phyloP scores from a whole-genome alignment of 768 basidiomycete genomes.

The Glaciozyma antarctica region DNA sequence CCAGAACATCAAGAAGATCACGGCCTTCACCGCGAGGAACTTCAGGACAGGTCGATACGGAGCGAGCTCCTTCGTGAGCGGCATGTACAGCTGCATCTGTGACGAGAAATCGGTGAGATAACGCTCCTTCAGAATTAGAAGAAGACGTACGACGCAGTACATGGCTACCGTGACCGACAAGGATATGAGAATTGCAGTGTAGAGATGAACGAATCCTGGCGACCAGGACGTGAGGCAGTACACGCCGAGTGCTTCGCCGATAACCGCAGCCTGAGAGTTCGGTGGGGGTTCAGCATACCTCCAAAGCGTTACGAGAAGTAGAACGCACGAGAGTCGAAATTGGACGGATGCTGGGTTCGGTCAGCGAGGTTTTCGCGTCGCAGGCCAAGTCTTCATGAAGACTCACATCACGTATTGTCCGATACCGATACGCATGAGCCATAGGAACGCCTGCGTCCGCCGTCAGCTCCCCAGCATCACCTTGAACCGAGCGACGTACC shows the following conservation, averaged over 20 bases:
- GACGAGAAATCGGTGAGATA: too few species aligned
- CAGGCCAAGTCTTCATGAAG: too few species aligned
- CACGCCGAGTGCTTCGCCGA: constrained; percentile 55
- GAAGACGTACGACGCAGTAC: constrained; percentile 47
- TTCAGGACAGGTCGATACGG: constrained; percentile 57
- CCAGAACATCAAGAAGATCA: constrained; percentile 21
- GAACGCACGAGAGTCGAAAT: constrained; percentile 21
- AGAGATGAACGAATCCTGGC: constrained; percentile 59
- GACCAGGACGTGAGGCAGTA: constrained; percentile 67
- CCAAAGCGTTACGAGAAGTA: background rate
- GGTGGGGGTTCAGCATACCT: background rate
- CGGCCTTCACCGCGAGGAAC: constrained; percentile 55
- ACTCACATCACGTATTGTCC: constrained; percentile 20
- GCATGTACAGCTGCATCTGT: constrained; percentile 58
- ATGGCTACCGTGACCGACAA: constrained; percentile 65
- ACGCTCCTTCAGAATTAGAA: background rate
- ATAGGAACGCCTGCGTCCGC: constrained; percentile 38
- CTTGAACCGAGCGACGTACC: constrained; percentile 46
- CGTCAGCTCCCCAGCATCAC: constrained; percentile 63
- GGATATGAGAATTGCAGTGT: constrained; percentile 57
- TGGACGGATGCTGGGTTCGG: constrained; percentile 1
- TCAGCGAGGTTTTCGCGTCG: too few species aligned
- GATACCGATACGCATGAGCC: constrained; percentile 20
- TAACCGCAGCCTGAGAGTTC: constrained; percentile 41
- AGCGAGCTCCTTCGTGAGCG: constrained; percentile 50